A percentile compares a stretch with the other conserved stretches of the same genome.
These are phyloP conservation scores for Amanita thiersii DNA, from an alignment of 768 basidiomycete genomes.

Conservation along the genomic window DNA sequence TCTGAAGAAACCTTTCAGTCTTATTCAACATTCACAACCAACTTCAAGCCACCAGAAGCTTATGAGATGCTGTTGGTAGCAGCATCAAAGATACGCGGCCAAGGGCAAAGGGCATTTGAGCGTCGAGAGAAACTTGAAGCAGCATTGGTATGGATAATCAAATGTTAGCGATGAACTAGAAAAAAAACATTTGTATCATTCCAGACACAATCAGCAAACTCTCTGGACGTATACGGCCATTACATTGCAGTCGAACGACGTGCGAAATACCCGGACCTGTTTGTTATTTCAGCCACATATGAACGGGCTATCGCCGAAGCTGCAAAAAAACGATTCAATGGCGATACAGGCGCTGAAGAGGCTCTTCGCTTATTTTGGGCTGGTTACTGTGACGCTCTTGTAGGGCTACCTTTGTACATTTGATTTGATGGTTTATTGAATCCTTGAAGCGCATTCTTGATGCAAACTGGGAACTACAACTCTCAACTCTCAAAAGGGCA, in stretches of 20 bases:
- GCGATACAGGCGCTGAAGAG: conserved; percentile 49
- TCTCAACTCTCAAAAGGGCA: conserved; percentile 44
- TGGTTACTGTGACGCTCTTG: conserved; percentile 64
- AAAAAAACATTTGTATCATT: background rate
- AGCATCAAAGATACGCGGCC: conserved; percentile 65
- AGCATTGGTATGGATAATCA: conserved; percentile 38
- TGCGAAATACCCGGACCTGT: conserved; percentile 48
- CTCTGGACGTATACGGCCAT: conserved; percentile 53
- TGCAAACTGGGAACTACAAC: conserved; percentile 31
- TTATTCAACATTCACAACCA: conserved; percentile 87
- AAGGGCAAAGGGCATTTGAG: conserved; percentile 51
- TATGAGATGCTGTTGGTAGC: conserved; percentile 73
- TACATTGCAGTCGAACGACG: conserved; percentile 60
- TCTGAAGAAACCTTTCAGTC: conserved; percentile 75
- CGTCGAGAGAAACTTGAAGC: conserved; percentile 58
- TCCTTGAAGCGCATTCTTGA: conserved; percentile 36
- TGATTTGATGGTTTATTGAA: conserved; percentile 1
- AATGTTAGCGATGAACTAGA: background rate
- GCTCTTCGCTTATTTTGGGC: conserved; percentile 62
- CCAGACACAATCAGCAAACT: conserved; percentile 28
- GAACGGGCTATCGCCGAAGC: conserved; percentile 75
- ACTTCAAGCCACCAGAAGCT: conserved; percentile 58
- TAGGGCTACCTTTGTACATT: conserved; percentile 21
- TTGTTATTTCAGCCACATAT: conserved; percentile 49
- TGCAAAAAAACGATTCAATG: conserved; percentile 46